Conservation (phyloP, 768 basidiomycete species). For the Podaxis mareebaensis region DNA sequence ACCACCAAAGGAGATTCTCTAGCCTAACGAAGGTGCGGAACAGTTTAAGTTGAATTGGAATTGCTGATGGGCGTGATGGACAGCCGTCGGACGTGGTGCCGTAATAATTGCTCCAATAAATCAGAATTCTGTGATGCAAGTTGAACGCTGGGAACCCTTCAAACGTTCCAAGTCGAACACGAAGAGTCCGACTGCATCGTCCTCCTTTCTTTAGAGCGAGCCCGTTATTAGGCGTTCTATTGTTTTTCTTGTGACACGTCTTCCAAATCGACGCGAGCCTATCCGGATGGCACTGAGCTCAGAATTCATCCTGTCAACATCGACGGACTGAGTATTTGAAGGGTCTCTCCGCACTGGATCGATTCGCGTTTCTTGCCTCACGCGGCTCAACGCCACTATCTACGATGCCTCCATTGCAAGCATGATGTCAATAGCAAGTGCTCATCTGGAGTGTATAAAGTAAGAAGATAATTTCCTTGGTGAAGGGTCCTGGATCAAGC, state of each 20-base stretch:
- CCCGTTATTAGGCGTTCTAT: not conserved
- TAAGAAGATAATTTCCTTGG: not conserved
- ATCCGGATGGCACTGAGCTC: not conserved
- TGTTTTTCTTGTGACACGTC: not conserved
- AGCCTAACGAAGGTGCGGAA: not conserved
- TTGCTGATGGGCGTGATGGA: slow-evolving; percentile 7
- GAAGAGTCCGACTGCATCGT: slow-evolving; percentile 14
- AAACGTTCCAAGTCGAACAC: not conserved
- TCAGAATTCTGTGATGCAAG: slow-evolving; percentile 1
- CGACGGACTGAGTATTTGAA: not conserved
- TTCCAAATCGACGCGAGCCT: slow-evolving; percentile 1
- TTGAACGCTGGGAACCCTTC: too few species aligned
- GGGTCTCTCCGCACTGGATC: not conserved
- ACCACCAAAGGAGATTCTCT: not conserved
- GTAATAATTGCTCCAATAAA: slow-evolving; percentile 14
- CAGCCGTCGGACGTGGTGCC: slow-evolving; percentile 8
- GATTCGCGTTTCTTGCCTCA: not conserved
- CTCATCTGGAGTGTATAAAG: not conserved
- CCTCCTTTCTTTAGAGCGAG: not conserved
- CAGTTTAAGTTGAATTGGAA: slow-evolving; percentile 5
- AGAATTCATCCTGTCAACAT: slow-evolving; percentile 13
- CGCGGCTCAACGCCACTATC: not conserved
- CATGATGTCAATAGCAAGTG: not conserved
- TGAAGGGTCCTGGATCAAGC: not conserved
- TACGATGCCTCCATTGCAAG: not conserved